Percentiles rank a stretch among this genome's conserved stretches.
Evolutionary conservation across 2,329 filamentous ascomycete genomes (phyloP).

Genomic region (Venturia nashicola): DNA sequence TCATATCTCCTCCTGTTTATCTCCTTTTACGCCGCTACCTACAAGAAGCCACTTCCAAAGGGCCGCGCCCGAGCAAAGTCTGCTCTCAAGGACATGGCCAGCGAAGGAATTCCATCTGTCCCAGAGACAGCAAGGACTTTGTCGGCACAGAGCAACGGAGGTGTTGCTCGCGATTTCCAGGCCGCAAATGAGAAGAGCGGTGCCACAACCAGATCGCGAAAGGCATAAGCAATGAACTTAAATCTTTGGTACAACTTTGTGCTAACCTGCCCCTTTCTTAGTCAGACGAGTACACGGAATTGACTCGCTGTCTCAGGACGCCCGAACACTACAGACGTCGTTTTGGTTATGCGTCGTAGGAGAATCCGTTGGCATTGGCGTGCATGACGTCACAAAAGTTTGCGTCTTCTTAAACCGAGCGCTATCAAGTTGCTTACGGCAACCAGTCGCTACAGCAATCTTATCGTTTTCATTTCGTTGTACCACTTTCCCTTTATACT

Average conservation of each 20-base stretch:
- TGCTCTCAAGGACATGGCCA: constrained; percentile 72
- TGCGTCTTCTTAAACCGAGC: neutral
- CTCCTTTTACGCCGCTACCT: constrained; percentile 95
- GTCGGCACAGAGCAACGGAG: constrained; percentile 17
- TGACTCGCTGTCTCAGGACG: neutral
- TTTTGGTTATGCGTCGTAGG: neutral
- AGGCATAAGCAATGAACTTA: constrained; percentile 7
- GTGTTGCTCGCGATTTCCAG: constrained; percentile 4
- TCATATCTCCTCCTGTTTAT: constrained; percentile 98
- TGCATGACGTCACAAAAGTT: neutral
- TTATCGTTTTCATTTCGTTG: neutral
- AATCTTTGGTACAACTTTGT: neutral
- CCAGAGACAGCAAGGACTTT: constrained; percentile 40
- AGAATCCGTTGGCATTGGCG: neutral
- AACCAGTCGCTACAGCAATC: neutral
- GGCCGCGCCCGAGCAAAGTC: constrained; percentile 66
- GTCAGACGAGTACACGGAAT: neutral
- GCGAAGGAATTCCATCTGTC: constrained; percentile 49
- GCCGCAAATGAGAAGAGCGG: neutral
- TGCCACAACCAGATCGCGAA: constrained; percentile 8
- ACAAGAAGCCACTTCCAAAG: constrained; percentile 75
- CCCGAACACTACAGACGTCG: neutral
- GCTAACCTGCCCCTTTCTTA: neutral
- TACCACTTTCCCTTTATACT: neutral
- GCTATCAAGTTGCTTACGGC: neutral